phyloP scores from a whole-genome alignment of 2,329 filamentous ascomycete genomes.

The Colletotrichum caudatum region DNA sequence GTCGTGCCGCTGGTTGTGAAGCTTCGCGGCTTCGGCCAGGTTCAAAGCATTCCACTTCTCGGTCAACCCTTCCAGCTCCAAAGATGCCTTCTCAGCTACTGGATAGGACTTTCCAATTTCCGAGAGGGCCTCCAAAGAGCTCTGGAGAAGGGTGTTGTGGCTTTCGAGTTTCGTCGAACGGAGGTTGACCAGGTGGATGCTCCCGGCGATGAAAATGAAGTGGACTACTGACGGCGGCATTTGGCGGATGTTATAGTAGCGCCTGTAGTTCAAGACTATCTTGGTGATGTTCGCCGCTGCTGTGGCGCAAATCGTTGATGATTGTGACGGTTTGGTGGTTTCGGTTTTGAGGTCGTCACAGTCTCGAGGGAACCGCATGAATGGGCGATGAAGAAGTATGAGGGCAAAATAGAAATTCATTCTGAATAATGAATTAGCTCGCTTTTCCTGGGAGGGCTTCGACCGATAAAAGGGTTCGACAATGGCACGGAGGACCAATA shows the following conservation, averaged over 20 bases:
- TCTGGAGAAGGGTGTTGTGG: conserved; percentile 13
- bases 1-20: too few relatives aligned
- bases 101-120: conserved; percentile 26
- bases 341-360: not conserved
- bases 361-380: not conserved
- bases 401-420: conserved; percentile 29
- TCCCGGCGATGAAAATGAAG: conserved; percentile 30
- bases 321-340: not conserved
- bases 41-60: conserved; percentile 3
- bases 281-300: conserved; percentile 24
- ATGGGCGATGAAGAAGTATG: conserved; percentile 31
- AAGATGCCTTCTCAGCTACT: not conserved
- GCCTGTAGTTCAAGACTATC: not conserved
- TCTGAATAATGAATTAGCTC: not conserved
- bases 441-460: too few relatives aligned
- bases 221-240: conserved; percentile 20
- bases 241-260: conserved; percentile 18
- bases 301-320: not conserved
- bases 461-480: not conserved
- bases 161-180: not conserved
- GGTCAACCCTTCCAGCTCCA: not conserved
- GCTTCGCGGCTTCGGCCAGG: not conserved
- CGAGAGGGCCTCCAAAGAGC: conserved; percentile 7
- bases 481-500: not conserved
- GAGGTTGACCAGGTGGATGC: conserved; percentile 13